Conservation (phyloP, 2,329 filamentous ascomycete genomes). For the Colletotrichum siamense region DNA sequence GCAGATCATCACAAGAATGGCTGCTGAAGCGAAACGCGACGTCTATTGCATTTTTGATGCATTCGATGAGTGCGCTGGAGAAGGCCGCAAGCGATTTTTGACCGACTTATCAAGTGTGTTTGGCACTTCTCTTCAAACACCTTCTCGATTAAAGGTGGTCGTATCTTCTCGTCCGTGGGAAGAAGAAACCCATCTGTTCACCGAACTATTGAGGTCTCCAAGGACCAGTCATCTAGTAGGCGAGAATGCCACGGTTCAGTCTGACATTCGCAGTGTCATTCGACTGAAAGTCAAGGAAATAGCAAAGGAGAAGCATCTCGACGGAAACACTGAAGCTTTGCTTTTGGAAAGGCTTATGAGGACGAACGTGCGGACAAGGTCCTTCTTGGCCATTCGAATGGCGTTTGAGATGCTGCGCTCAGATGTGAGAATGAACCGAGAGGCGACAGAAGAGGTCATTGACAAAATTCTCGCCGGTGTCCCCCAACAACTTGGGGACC, state of each 20-base stretch:
- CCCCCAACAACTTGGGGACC: not conserved
- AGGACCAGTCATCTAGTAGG: not conserved
- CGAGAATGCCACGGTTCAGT: not conserved
- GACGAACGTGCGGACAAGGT: not conserved
- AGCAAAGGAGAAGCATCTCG: not conserved
- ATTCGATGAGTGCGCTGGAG: not conserved
- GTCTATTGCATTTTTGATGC: not conserved
- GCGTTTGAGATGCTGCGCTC: not conserved
- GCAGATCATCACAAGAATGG: not conserved
- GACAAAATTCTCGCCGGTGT: not conserved
- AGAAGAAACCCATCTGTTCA: no score
- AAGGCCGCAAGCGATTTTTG: not conserved
- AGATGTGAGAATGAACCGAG: not conserved
- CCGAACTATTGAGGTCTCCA: not conserved
- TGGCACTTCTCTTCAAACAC: not conserved
- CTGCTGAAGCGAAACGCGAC: not conserved
- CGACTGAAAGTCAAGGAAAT: not conserved
- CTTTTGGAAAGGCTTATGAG: not conserved
- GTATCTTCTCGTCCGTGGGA: not conserved
- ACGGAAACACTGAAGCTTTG: not conserved
- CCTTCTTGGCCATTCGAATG: not conserved
- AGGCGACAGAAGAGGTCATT: not conserved
- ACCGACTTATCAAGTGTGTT: not conserved
- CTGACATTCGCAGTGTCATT: conserved; percentile 1
- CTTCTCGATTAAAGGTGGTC: not conserved